Evolutionary conservation across 768 basidiomycete species (phyloP).

Genomic region (Tylopilus balloui): DNA sequence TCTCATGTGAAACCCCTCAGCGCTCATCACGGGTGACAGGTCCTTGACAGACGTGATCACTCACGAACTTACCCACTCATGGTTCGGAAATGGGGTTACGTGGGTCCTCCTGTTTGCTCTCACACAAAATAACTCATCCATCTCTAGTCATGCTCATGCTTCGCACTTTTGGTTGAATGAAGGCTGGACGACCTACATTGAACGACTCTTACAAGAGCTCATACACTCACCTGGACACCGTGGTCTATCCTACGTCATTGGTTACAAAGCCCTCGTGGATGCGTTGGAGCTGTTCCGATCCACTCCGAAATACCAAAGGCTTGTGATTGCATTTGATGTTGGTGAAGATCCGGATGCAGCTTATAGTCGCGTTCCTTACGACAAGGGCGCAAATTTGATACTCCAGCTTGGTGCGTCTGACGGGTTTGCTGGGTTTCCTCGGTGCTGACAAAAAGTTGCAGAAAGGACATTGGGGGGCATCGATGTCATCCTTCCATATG

Average conservation of each 20-base stretch:
- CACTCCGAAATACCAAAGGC: constrained; percentile 66
- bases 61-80: constrained; percentile 83
- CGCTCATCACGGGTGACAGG: constrained; percentile 83
- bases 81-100: constrained; percentile 93
- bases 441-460: constrained; percentile 12
- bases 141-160: constrained; percentile 57
- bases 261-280: constrained; percentile 66
- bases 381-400: constrained; percentile 87
- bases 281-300: constrained; percentile 58
- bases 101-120: constrained; percentile 27
- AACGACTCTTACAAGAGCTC: constrained; percentile 68
- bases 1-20: constrained; percentile 29
- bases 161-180: constrained; percentile 89
- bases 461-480: constrained; percentile 54
- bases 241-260: constrained; percentile 77
- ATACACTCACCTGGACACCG: constrained; percentile 72
- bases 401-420: constrained; percentile 61
- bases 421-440: too few relatives aligned
- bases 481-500: constrained; percentile 53
- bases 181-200: constrained; percentile 93
- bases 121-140: not conserved
- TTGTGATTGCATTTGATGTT: constrained; percentile 68
- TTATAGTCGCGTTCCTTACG: constrained; percentile 74
- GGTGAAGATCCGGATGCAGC: constrained; percentile 80
- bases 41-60: constrained; percentile 85